Base-by-base conservation (phyloP, 2,329 filamentous ascomycete genomes). In the Monosporascus ibericus region DNA sequence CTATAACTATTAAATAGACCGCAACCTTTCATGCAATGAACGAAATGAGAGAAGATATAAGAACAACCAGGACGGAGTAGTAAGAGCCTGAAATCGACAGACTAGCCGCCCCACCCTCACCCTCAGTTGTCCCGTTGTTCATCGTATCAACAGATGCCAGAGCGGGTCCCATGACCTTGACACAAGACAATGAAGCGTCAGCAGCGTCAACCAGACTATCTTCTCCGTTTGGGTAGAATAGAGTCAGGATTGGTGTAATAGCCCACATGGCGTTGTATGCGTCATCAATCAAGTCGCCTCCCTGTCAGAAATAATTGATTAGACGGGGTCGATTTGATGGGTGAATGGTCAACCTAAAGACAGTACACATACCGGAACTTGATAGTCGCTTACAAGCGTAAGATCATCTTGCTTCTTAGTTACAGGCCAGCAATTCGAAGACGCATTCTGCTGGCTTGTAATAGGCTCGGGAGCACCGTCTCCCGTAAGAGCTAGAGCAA, bases 171-270 rank as follows among this genome's bases (percentile, higher is more conserved):
- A 63, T 52, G 3, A 52, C 50, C 44, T 63, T 63, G 34, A 62
- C 17, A 27, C 61, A 63, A 6, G 58, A 47, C 36, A 63, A 15
- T 5, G 60, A 60, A 20, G 58, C 59, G 17, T 63, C 60, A 14
- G 49, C 36, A 5, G 49, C 40, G 6, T n/a, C 44, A 11, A 58
- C 40, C 0, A 53, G 6, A 27, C 52, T 58, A 25, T 50, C 52
- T 14, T 58, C 51, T 3, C 49, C 53, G 1, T 27, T 24, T 25
- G 58, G 57, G 11, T 55, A 63, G 48, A 62, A 63, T 17, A 63
- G 39, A 1, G 61, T 63, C 17, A 63, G 48, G 18, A 63, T 54
- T 1, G 61, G 61, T 1, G 61, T 63, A 34, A 63, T 59, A n/a
- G 52, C 55, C 36, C 30, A 58, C n/a, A 44, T 11, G 30, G 58